Conservation (phyloP, 768 basidiomycete genomes). For the Auricularia sp. region DNA sequence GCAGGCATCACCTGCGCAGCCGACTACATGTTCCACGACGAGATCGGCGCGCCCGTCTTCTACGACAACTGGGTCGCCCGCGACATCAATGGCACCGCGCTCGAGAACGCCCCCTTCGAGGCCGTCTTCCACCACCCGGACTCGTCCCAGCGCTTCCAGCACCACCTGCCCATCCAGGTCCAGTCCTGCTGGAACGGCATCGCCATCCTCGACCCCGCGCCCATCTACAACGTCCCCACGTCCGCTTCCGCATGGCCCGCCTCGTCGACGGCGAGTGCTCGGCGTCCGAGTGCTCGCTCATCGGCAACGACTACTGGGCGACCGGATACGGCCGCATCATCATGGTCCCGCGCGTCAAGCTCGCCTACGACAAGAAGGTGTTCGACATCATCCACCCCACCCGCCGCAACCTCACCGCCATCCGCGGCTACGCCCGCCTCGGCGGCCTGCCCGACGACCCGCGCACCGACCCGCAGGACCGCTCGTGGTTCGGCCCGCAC, state of each 20-base stretch:
- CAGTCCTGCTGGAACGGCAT: slow-evolving; percentile 99
- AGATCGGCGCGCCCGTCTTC: slow-evolving; percentile 86
- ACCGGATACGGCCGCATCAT: slow-evolving; percentile 92
- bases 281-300: slow-evolving; percentile 89
- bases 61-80: slow-evolving; percentile 99
- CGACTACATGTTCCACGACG: slow-evolving; percentile 99
- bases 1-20: slow-evolving; percentile 97
- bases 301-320: slow-evolving; percentile 98
- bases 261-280: slow-evolving; percentile 86
- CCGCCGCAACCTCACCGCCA: slow-evolving; percentile 87
- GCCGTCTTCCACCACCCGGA: slow-evolving; percentile 77
- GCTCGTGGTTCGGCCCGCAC: slow-evolving; percentile 97
- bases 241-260: slow-evolving; percentile 91
- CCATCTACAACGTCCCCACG: slow-evolving; percentile 84
- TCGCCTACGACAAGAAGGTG: slow-evolving; percentile 93
- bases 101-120: slow-evolving; percentile 97
- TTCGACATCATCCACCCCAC: slow-evolving; percentile 90
- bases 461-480: slow-evolving; percentile 91
- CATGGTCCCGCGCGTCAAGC: slow-evolving; percentile 94
- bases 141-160: slow-evolving; percentile 73
- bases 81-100: slow-evolving; percentile 95
- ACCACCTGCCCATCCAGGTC: slow-evolving; percentile 89
- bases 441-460: slow-evolving; percentile 97
- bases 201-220: slow-evolving; percentile 89
- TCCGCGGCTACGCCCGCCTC: slow-evolving; percentile 86